Evolutionary conservation across 371 early-diverging fungal species (phyloP), one percentile per base, ranked within the genome.

Genomic region (Apophysomyces ossiformis): DNA sequence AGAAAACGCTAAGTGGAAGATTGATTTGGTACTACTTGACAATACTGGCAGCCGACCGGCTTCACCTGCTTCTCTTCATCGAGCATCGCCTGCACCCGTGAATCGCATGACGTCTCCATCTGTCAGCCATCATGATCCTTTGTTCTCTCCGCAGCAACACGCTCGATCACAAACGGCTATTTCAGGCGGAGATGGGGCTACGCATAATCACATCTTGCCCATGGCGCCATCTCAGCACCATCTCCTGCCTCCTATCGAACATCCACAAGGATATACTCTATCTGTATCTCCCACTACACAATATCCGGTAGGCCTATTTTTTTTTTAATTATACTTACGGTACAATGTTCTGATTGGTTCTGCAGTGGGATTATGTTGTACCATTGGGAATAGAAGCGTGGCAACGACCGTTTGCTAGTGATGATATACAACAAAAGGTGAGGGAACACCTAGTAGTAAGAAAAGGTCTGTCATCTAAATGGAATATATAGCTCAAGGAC

Each of bases 1-100:
- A 5, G 70, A 72, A 3, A 68, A 73, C 63, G 77, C 77, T 1
- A 72, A 71, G 60, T 76, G 77, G 77, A 73, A 76, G 56, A 72
- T 76, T 57, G 73, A 76, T 65, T 68, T 76, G 46, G 77, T 73
- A 54, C 60, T 72, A 61, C 68, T 75, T 15, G 75, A 72, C 38
- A 67, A 71, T 37, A 65, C 65, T 41, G 57, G 45, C 44, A 64
- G 64, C 44, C 39, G 45, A 5, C 39, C 63, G 37, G 58, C 58
- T 47, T 47, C 65, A 38, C 65, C 64, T 16, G 57, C 43, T 62
- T 67, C 26, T 21, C 71, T 36, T 60, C 65, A 62, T 41, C 58
- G 39, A 44, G 65, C 58, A 16, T 63, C 62, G 43, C 60, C 45
- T 37, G 57, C 35, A 37, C 46, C 54, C 54, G 54, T 11, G 21